A percentile compares a stretch with the other conserved stretches of the same genome.
Conservation (phyloP, 2,329 filamentous ascomycete genomes). For the Fusarium sp. region DNA sequence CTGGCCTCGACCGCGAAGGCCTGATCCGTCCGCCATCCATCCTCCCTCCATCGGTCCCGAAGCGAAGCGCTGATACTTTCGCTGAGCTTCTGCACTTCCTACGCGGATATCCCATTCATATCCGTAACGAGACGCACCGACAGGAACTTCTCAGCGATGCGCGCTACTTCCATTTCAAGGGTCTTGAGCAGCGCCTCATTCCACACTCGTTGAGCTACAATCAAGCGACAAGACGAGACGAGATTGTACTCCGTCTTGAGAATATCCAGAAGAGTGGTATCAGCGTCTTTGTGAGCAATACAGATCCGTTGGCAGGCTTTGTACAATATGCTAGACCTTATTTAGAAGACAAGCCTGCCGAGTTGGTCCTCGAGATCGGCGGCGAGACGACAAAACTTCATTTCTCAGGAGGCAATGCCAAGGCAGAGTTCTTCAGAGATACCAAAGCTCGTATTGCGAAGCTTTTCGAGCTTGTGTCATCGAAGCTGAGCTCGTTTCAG, state of each 20-base stretch:
- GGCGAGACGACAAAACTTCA: conserved; percentile 72
- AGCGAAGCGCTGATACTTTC: conserved; percentile 86
- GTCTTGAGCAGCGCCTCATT: conserved; percentile 88
- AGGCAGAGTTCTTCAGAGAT: conserved; percentile 80
- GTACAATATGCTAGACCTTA: conserved; percentile 87
- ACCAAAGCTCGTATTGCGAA: conserved; percentile 77
- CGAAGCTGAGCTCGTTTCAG: conserved; percentile 78
- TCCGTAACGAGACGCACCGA: conserved; percentile 81
- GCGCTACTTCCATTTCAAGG: conserved; percentile 92
- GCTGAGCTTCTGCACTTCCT: conserved; percentile 84
- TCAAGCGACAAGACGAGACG: conserved; percentile 71
- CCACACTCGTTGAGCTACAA: conserved; percentile 83
- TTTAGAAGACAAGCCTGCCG: conserved; percentile 78
- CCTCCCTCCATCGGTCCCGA: conserved; percentile 82
- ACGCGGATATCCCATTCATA: conserved; percentile 83
- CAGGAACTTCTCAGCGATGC: conserved; percentile 84
- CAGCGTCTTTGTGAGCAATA: conserved; percentile 65
- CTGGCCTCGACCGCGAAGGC: conserved; percentile 81
- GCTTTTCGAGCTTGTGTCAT: conserved; percentile 83
- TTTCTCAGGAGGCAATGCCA: conserved; percentile 54
- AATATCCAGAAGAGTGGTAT: conserved; percentile 92
- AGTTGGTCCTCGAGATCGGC: conserved; percentile 85
- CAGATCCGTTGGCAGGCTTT: conserved; percentile 59
- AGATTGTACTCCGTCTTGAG: conserved; percentile 84
- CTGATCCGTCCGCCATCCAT: conserved; percentile 90